Base-by-base conservation (phyloP, 2,329 filamentous ascomycete genomes). In the Aureobasidium lini region DNA sequence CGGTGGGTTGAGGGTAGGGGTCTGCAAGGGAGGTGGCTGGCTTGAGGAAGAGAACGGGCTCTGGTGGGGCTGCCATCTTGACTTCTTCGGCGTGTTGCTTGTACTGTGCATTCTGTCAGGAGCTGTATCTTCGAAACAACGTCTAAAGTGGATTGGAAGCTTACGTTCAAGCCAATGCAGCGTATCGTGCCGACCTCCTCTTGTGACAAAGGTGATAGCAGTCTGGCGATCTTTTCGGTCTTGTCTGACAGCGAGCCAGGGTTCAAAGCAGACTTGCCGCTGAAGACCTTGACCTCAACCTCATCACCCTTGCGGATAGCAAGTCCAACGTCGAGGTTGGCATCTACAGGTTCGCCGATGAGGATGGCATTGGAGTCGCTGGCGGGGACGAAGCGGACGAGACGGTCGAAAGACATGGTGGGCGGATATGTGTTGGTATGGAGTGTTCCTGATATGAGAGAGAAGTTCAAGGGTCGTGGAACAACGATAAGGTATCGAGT, bases 11-110 rank as follows among this genome's bases (percentile, higher is more conserved):
- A 2, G 73, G 74, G 66, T 76, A 84, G 2, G 81, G 83, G 66
- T 83, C 79, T 4, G 76, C 76, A 8, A 85, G 74, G 3, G 79
- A 70, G 2, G 79, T 81, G 15, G 74, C 71, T 0, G 82, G 83
- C 68, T 85, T 85, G 71, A 83, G 72, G 71, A 84, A 84, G 34
- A 85, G 70, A 31, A 67, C 62, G 1, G 83, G 82, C 16, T 83
- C 74, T 0, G 75, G 72, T 0, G 83, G 82, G 32, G 84, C 72
- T 4, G 73, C 66, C 65, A 83, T 75, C 48, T 76, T 75, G 64
- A 81, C 78, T 66, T 84, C 81, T 31, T 61, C 75, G 29, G 78
- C 79, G 62, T 78, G 79, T 18, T 75, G 75, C 49, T 70, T 72
- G 67, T 81, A 81, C 76, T 78, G 37, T 60, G 5, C 4, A 13